These are phyloP conservation scores for Saccharomycopsis hybrid DNA, from an alignment of 1,139 yeast species.

Conservation along the genomic window DNA sequence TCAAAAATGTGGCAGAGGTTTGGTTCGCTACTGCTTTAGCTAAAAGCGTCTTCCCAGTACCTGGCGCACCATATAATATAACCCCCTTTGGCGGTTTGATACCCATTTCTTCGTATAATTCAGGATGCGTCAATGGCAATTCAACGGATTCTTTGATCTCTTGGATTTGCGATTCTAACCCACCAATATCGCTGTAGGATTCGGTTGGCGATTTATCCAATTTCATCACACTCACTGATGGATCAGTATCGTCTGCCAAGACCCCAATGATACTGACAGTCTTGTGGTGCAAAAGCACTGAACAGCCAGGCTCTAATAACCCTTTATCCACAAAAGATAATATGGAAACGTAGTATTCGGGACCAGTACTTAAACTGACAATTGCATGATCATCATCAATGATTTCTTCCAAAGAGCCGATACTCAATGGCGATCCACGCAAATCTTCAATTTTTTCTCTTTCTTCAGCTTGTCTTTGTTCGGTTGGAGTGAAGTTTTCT, in stretches of 20 bases:
- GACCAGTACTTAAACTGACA: constrained; percentile 92
- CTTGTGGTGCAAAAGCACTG: constrained; percentile 91
- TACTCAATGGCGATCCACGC: constrained; percentile 94
- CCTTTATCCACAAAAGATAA: constrained; percentile 98
- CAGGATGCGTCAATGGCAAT: constrained; percentile 95
- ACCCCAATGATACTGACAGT: constrained; percentile 94
- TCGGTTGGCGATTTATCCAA: constrained; percentile 96
- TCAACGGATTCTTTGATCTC: constrained; percentile 98
- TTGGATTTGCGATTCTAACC: constrained; percentile 91
- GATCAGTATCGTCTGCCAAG: constrained; percentile 93
- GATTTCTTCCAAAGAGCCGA: constrained; percentile 94
- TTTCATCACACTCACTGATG: constrained; percentile 97
- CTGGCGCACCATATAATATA: constrained; percentile 96
- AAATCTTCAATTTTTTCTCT: constrained; percentile 91
- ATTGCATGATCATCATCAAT: constrained; percentile 98
- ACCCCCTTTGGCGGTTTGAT: constrained; percentile 99
- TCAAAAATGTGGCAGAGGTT: constrained; percentile 90
- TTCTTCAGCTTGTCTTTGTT: constrained; percentile 94
- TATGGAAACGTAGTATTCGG: constrained; percentile 93
- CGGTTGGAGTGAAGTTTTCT: constrained; percentile 92
- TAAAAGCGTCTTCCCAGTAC: constrained; percentile 94
- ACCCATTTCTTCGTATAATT: constrained; percentile 98
- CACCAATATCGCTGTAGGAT: constrained; percentile 96
- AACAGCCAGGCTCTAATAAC: constrained; percentile 94
- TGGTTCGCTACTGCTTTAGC: constrained; percentile 99